Evolutionary conservation across 1,284 basidiomycete species (phyloP), one percentile per base, ranked within the genome.

Genomic region (Neolentinus lepideus): DNA sequence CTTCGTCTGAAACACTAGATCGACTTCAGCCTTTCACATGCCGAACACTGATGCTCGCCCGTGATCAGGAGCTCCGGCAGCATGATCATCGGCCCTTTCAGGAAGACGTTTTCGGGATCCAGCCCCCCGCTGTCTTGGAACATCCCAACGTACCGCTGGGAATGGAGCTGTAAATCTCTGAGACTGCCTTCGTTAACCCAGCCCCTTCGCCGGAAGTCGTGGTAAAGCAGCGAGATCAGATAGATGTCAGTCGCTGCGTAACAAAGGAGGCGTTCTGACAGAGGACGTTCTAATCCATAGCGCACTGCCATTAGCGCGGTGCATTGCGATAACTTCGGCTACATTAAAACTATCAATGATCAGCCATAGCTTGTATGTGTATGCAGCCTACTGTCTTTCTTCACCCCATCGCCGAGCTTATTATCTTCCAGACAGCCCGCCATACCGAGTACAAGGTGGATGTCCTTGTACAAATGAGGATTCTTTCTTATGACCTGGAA

Each of bases 171-270:
- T 33, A 66, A 59, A 16, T 31, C 59, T 61, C n/a, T 47, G 53
- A n/a, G 55, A 10, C 11, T 27, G n/a, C 25, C 52, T 62, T 21
- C 61, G 1, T 62, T 66, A 54, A 75, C 64, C 67, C 69, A 75
- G 0, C 62, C 61, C 6, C 60, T 54, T n/a, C 59, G 27, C 9
- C 59, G 57, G 54, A 76, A 75, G 48, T 68, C 59, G 2, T 66
- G 65, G 62, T 73, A 73, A 12, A 76, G 63, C 2, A 65, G 61
- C 14, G 62, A 66, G 48, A 77, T 71, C 57, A 74, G 67, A 46
- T 69, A 64, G 51, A 76, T 72, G 62, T 76, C 75, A 56, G 70
- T 67, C 1, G 71, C 72, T 0, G 75, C 74, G 53, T 76, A 76
- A 21, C 63, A 60, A 50, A 75, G 66, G 38, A 76, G 68, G 9